Conservation (phyloP, 805 yeast genomes). For the Teunomyces tritomae region DNA sequence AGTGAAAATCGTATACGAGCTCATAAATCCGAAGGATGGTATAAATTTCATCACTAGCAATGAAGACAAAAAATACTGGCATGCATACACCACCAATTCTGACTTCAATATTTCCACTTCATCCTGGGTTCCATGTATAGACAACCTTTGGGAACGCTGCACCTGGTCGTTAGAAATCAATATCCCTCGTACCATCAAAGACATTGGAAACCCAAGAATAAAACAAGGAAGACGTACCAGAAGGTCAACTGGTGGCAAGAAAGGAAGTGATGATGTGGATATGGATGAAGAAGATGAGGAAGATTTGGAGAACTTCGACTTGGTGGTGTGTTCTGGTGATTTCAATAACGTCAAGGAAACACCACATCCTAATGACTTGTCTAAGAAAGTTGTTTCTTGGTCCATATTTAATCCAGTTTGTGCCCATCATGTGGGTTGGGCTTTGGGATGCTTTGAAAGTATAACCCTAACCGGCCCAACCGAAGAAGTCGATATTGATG, state of each 20-base stretch:
- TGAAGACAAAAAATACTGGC: conserved; percentile 60
- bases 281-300: conserved; percentile 47
- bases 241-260: conserved; percentile 9
- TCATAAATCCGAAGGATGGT: conserved; percentile 70
- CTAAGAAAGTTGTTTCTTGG: conserved; percentile 73
- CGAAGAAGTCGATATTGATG: conserved; percentile 26
- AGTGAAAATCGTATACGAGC: conserved; percentile 62
- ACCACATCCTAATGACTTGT: conserved; percentile 71
- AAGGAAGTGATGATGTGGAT: conserved; percentile 15
- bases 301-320: conserved; percentile 47
- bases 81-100: conserved; percentile 79
- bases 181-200: conserved; percentile 76
- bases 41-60: conserved; percentile 65
- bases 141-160: conserved; percentile 79
- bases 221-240: conserved; percentile 6
- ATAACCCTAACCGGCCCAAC: conserved; percentile 49
- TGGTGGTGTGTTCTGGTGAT: conserved; percentile 71
- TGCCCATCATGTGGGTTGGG: conserved; percentile 94
- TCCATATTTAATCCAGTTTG: conserved; percentile 80
- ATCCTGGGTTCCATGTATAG: conserved; percentile 98
- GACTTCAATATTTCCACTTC: conserved; percentile 80
- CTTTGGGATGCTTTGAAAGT: conserved; percentile 81
- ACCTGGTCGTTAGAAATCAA: conserved; percentile 92
- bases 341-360: conserved; percentile 60
- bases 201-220: conserved; percentile 52